Conservation (phyloP, 2,329 filamentous ascomycete species). For the Xylaria multiplex region DNA sequence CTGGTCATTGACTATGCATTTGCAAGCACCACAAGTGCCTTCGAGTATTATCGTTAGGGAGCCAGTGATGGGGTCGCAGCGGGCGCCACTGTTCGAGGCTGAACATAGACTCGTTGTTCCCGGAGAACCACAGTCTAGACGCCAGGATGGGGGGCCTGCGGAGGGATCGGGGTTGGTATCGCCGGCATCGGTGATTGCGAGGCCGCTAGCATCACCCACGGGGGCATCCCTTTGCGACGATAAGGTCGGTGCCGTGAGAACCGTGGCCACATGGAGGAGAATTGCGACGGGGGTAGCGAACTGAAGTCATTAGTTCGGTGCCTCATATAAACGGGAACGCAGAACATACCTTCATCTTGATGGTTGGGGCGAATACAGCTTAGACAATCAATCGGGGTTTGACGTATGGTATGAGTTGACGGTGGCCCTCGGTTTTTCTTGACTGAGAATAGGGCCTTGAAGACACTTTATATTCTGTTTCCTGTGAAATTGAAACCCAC, state of each 20-base stretch:
- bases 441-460: conserved; percentile 2
- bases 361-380: neutral
- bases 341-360: conserved; percentile 31
- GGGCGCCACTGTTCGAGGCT: conserved; percentile 41
- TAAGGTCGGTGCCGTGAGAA: conserved; percentile 33
- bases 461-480: conserved; percentile 24
- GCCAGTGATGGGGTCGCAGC: conserved; percentile 43
- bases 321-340: neutral
- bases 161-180: conserved; percentile 9
- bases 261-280: conserved; percentile 17
- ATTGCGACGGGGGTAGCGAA: conserved; percentile 16
- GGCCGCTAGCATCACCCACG: neutral
- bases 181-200: neutral
- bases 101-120: conserved; percentile 40
- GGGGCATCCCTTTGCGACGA: neutral
- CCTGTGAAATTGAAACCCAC: conserved; percentile 11
- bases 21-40: conserved; percentile 42
- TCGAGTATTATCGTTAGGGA: conserved; percentile 40
- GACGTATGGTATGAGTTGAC: conserved; percentile 7
- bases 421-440: neutral
- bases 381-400: neutral
- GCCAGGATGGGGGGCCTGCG: conserved; percentile 32
- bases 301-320: conserved; percentile 20
- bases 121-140: conserved; percentile 42
- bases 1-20: conserved; percentile 37